Evolutionary conservation across 2,329 filamentous ascomycete genomes (phyloP).

Genomic region (Biscogniauxia marginata): DNA sequence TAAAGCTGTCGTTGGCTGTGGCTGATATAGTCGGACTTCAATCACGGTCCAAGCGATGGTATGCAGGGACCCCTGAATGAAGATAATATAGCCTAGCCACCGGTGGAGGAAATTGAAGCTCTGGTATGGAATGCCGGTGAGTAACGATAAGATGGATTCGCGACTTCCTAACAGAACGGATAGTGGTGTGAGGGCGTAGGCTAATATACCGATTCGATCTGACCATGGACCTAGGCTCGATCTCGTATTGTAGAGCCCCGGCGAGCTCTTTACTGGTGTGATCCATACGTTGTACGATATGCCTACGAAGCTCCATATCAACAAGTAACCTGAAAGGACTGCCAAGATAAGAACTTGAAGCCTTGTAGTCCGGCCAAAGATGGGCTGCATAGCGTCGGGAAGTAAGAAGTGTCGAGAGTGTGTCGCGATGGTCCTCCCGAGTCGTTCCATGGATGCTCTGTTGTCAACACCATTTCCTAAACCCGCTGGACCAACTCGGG

Average conservation of each 20-base stretch:
- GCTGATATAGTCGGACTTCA: slow-evolving; percentile 66
- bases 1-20: slow-evolving; percentile 60
- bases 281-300: slow-evolving; percentile 68
- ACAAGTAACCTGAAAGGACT: slow-evolving; percentile 59
- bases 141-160: slow-evolving; percentile 66
- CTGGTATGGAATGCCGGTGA: slow-evolving; percentile 74
- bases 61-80: slow-evolving; percentile 65
- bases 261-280: slow-evolving; percentile 61
- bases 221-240: slow-evolving; percentile 65
- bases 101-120: slow-evolving; percentile 76
- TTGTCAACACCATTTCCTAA: slow-evolving; percentile 14
- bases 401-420: slow-evolving; percentile 54
- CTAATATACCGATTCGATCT: slow-evolving; percentile 67
- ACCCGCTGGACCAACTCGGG: slow-evolving; percentile 23
- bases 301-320: slow-evolving; percentile 67
- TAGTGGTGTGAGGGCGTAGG: slow-evolving; percentile 72
- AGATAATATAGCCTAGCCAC: slow-evolving; percentile 73
- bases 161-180: slow-evolving; percentile 65
- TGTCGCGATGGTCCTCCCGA: slow-evolving; percentile 40
- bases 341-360: slow-evolving; percentile 64
- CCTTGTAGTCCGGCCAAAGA: slow-evolving; percentile 68
- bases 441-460: slow-evolving; percentile 20
- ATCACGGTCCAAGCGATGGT: slow-evolving; percentile 70
- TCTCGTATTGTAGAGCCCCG: slow-evolving; percentile 60
- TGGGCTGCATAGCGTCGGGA: slow-evolving; percentile 51